phyloP scores from a whole-genome alignment of 2,329 filamentous ascomycete species.

The Fusarium proliferatum region DNA sequence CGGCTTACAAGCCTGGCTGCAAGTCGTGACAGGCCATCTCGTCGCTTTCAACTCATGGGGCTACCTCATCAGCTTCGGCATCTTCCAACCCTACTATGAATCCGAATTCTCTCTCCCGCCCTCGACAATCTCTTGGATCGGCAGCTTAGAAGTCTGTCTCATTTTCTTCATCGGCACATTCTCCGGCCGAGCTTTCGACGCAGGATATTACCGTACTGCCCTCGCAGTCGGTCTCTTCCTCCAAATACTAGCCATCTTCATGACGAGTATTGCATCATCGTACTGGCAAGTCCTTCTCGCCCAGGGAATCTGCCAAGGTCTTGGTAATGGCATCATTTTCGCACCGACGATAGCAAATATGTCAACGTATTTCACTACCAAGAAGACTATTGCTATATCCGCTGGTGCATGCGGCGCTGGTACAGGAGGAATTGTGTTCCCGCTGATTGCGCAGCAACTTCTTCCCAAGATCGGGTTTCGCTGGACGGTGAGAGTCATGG shows the following conservation, averaged over 20 bases:
- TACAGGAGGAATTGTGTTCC: conserved; percentile 73
- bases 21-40: conserved; percentile 53
- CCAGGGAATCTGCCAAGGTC: conserved; percentile 67
- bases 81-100: conserved; percentile 55
- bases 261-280: conserved; percentile 54
- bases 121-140: conserved; percentile 61
- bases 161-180: conserved; percentile 55
- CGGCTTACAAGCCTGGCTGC: conserved; percentile 52
- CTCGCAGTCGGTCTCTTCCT: conserved; percentile 53
- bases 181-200: conserved; percentile 56
- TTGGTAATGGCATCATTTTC: conserved; percentile 67
- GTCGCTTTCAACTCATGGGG: conserved; percentile 55
- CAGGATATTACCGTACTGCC: conserved; percentile 52
- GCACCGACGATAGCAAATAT: conserved; percentile 64
- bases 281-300: conserved; percentile 63
- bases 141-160: conserved; percentile 59
- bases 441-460: conserved; percentile 65
- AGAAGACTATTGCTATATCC: conserved; percentile 69
- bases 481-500: conserved; percentile 73
- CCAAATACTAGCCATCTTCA: conserved; percentile 59
- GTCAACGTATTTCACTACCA: conserved; percentile 70
- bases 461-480: conserved; percentile 70
- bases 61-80: conserved; percentile 54
- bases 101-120: conserved; percentile 46
- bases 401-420: conserved; percentile 69